Conservation (phyloP, 2,329 filamentous ascomycete genomes). For the Pseudogymnoascus verrucosus region DNA sequence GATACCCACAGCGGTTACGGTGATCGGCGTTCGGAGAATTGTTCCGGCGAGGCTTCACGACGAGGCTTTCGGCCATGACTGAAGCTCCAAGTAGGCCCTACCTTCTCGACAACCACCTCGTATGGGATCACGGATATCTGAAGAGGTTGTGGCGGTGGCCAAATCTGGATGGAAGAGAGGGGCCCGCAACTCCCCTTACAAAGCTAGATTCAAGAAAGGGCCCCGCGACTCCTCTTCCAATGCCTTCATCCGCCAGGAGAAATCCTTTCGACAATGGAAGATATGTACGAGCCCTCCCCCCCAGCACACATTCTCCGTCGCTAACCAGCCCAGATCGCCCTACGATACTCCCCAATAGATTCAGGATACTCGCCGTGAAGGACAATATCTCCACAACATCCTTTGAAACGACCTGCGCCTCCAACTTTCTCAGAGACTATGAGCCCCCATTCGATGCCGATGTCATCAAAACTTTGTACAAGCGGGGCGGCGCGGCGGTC, state of each 20-base stretch:
- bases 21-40: conserved; percentile 1
- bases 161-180: neutral
- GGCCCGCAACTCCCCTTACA: neutral
- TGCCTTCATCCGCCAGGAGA: neutral
- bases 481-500: conserved; percentile 55
- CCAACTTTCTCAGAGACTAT: conserved; percentile 62
- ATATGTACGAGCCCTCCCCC: neutral
- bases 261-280: neutral
- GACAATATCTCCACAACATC: conserved; percentile 64
- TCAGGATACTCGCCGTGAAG: conserved; percentile 45
- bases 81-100: neutral
- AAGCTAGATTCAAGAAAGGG: neutral
- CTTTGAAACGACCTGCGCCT: conserved; percentile 76
- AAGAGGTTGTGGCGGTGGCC: neutral
- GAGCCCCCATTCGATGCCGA: conserved; percentile 74
- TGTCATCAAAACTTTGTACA: conserved; percentile 60
- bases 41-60: neutral
- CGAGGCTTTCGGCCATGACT: neutral
- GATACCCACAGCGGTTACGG: neutral
- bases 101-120: neutral
- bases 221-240: neutral
- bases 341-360: neutral
- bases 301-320: neutral
- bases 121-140: neutral
- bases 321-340: neutral